Percentiles rank a stretch among this genome's conserved stretches.
These are phyloP conservation scores for Malassezia furfur DNA, from an alignment of 1,284 basidiomycete genomes.

Conservation along the genomic window DNA sequence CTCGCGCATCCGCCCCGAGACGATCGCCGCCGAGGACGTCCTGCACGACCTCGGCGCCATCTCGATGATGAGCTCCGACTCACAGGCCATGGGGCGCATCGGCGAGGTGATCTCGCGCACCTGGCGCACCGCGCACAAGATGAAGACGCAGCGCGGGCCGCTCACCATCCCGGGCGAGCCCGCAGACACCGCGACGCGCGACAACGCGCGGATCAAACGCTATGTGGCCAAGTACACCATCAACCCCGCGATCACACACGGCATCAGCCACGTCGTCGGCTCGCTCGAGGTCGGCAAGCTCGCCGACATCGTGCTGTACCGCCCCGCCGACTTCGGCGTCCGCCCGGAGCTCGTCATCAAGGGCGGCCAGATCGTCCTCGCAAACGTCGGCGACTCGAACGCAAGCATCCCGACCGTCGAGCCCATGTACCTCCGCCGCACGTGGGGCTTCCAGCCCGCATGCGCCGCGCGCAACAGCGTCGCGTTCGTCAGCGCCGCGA, in stretches of 20 bases:
- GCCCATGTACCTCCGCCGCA: conserved; percentile 70
- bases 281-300: conserved; percentile 71
- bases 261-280: conserved; percentile 78
- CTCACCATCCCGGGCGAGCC: conserved; percentile 50
- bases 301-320: conserved; percentile 91
- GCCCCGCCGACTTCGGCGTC: conserved; percentile 79
- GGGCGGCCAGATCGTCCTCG: conserved; percentile 83
- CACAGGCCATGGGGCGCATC: conserved; percentile 89
- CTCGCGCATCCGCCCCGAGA: conserved; percentile 91
- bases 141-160: conserved; percentile 71
- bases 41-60: conserved; percentile 90
- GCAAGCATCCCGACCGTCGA: conserved; percentile 79
- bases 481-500: conserved; percentile 71
- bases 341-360: conserved; percentile 89
- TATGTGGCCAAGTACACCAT: conserved; percentile 95
- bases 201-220: conserved; percentile 93
- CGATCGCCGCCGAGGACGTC: conserved; percentile 93
- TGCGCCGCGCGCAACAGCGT: conserved; percentile 72
- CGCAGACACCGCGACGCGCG: conserved; percentile 58
- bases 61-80: conserved; percentile 85
- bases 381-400: conserved; percentile 86
- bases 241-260: conserved; percentile 92
- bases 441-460: conserved; percentile 72
- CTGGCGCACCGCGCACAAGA: conserved; percentile 94
- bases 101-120: conserved; percentile 87